phyloP scores from a whole-genome alignment of 345 rosid species.

The Draba incana region DNA sequence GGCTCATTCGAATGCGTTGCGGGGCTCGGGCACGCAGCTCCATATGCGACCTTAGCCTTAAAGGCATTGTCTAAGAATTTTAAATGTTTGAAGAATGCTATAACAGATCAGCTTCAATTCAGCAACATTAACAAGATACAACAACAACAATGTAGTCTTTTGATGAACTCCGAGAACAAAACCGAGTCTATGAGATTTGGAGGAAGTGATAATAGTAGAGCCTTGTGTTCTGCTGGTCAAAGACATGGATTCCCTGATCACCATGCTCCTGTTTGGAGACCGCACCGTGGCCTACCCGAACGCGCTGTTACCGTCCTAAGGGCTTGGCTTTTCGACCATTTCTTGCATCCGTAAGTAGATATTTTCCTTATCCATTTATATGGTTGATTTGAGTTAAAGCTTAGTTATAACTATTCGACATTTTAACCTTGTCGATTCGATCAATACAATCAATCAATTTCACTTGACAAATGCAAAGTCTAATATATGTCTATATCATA shows the following conservation, averaged over 20 bases:
- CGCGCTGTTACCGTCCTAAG: constrained; percentile 80
- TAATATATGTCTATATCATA: constrained; percentile 5
- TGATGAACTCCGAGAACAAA: constrained; percentile 45
- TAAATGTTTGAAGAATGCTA: constrained; percentile 71
- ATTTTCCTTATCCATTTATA: not conserved
- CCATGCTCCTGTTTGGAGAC: constrained; percentile 90
- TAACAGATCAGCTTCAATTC: constrained; percentile 76
- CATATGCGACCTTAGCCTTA: constrained; percentile 67
- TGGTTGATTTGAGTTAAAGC: constrained; percentile 13
- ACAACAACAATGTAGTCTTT: constrained; percentile 41
- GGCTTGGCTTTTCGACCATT: constrained; percentile 91
- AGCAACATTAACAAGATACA: constrained; percentile 43
- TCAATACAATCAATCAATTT: constrained; percentile 13
- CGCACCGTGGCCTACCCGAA: constrained; percentile 91
- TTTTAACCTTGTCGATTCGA: constrained; percentile 15
- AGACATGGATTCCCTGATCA: constrained; percentile 56
- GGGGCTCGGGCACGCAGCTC: constrained; percentile 86
- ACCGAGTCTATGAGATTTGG: constrained; percentile 53
- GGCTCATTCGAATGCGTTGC: constrained; percentile 81
- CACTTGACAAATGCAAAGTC: constrained; percentile 1
- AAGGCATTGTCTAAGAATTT: constrained; percentile 84
- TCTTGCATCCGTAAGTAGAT: constrained; percentile 86
- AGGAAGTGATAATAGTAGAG: constrained; percentile 47
- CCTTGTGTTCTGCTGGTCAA: constrained; percentile 45
- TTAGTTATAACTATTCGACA: constrained; percentile 11